Evolutionary conservation across 306 rosid genomes (phyloP), one percentile per base, ranked within the genome.

Genomic region (Abrus pulchellus): DNA sequence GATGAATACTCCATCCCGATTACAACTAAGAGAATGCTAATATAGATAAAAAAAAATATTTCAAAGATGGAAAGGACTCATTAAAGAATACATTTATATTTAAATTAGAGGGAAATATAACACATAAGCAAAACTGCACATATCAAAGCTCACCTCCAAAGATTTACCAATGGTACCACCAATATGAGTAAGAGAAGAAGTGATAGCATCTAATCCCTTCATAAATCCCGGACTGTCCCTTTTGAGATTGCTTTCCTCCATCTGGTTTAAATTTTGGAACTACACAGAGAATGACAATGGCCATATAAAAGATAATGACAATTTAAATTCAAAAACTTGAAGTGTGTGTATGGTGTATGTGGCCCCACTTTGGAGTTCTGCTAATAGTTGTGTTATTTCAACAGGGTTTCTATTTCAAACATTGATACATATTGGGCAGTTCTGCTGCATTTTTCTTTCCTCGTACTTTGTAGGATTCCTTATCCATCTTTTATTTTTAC

Each of bases 141-240:
- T 48, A 72, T 7, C 56, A 75, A 76, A 38, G 76, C 85, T 75
- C 84, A 95, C 99, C 99, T 95, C 99, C 70, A 95, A 87, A 72
- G 99, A 92, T 85, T 89, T 95, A 78, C 99, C 99, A 88, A 94
- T 93, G 84, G 91, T 86, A 72, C 94, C 93, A 73, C 97, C 89
- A 40, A 93, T 89, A 47, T 95, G 90, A 85, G 79, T 90, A 83
- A 95, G 88, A 62, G 99, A 95, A 64, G 99, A 91, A 49, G 99
- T 83, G 80, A 95, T 60, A 28, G 94, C 91, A 86, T 86, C 92
- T 29, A 95, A 87, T 27, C 98, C 97, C 86, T 88, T 95, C 72
- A 89, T 84, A 71, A 90, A 59, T 32, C 86, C 38, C 2, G 97
- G 94, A 79, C 85, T 68, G 14, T 95, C 98, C 40, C 87, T 79